Evolutionary conservation across 1,284 basidiomycete species (phyloP), one percentile per base, ranked within the genome.

Genomic region (Mycosarcoma maydis): DNA sequence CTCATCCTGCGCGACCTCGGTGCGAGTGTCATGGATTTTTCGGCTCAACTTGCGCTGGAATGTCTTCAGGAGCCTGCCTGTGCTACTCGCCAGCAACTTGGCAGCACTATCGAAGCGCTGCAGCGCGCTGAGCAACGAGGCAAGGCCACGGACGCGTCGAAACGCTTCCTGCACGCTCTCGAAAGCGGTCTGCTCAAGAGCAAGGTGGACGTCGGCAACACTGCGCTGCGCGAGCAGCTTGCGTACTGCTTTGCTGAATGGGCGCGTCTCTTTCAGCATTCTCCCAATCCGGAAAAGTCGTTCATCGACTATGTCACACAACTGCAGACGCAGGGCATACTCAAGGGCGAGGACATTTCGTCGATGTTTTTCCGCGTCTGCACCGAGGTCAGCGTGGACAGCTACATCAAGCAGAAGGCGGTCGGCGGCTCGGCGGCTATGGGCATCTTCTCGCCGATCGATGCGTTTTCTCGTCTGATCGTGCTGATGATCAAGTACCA

Each of bases 401-500:
- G 89, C 82, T 98, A 97, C 84, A 87, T 90, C 82, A 94, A 94
- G 83, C 90, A 90, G 75, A 86, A 92, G 61, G 87, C 90, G 26
- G 85, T 88, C 23, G 91, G 91, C 44, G 90, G 92, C 60, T 88
- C 88, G 43, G 87, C 88, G 19, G 87, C 88, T 45, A 88, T 91
- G 17, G 83, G 82, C 52, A 81, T 84, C 55, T 98, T 94, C 85
- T 92, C 92, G 80, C 92, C 93, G 16, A 86, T 98, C 72, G 96
- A 99, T 83, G 93, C 96, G 9, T 90, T 98, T 85, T 93, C 94
- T 41, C 89, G 93, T 73, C 85, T 98, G 72, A 92, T 98, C 68
- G 92, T 94, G 41, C 92, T 97, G 82, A 96, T 99, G 85, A 94
- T 98, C 88, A 98, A 98, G 85, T 98, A 98, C 82, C 95, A 98